These are phyloP conservation scores for Apocynum venetum DNA, from an alignment of 257 asterid species.

Conservation along the genomic window DNA sequence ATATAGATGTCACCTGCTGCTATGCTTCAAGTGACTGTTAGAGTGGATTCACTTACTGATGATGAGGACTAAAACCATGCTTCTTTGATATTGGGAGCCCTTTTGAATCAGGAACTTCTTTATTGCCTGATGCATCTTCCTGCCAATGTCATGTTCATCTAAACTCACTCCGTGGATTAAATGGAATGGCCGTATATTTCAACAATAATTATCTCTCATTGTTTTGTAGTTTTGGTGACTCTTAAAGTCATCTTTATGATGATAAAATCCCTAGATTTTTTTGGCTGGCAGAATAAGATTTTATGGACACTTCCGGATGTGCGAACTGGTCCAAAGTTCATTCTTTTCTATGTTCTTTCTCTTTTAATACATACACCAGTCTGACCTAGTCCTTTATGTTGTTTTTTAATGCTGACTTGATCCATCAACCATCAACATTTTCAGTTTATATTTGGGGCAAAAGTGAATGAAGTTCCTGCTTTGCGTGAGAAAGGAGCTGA, in stretches of 20 bases:
- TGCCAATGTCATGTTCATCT: not conserved
- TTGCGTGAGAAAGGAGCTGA: slow-evolving; percentile 35
- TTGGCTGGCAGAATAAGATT: not conserved
- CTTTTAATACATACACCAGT: not conserved
- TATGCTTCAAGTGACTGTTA: not conserved
- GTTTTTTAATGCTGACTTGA: not conserved
- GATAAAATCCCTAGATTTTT: not conserved
- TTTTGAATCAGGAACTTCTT: not conserved
- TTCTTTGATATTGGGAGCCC: not conserved
- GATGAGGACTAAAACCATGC: not conserved
- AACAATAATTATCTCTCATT: not conserved
- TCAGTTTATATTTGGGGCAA: slow-evolving; percentile 50
- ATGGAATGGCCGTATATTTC: not conserved
- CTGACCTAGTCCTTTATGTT: not conserved
- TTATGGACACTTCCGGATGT: not conserved
- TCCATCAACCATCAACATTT: not conserved
- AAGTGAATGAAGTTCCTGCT: slow-evolving; percentile 38
- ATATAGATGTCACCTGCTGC: not conserved
- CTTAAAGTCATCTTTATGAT: not conserved
- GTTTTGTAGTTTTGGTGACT: not conserved
- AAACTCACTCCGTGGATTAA: not conserved
- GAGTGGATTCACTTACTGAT: not conserved
- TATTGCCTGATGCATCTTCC: not conserved
- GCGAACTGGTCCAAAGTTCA: not conserved
- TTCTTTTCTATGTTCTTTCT: not conserved